Evolutionary conservation across 2,329 filamentous ascomycete genomes (phyloP), one percentile per base, ranked within the genome.

Genomic region (Phialemonium atrogriseum): DNA sequence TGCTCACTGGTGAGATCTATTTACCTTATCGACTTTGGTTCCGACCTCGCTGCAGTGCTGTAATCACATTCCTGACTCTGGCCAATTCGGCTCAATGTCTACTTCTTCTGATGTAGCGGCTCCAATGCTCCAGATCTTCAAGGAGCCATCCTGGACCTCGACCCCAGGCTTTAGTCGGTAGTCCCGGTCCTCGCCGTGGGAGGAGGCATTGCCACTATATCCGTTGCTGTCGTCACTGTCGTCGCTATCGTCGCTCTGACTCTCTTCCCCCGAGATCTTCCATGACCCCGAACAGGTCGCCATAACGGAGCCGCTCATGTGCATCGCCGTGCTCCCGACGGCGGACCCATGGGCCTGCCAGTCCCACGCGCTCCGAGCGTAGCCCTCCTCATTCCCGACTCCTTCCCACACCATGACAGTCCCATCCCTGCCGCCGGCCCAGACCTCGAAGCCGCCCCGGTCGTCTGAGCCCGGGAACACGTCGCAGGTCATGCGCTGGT

Each of bases 241-340:
- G 23, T 34, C 22, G 30, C 25, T 24, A 17, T 14, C 18, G 18
- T 34, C 21, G 21, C 21, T 23, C n/a, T 9, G n/a, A n/a, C 21
- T 23, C 5, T 35, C 32, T 5, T 22, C 25, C 16, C 16, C 34
- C 10, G 27, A 30, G 15, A 30, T 30, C 20, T 46, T 50, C 71
- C 70, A 76, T 3, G 65, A 64, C 2, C 72, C 72, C 0, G 70
- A 69, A 44, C 70, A 75, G 1, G 71, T 76, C 13, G 66, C 72
- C 11, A 65, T 52, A 1, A 76, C 72, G 0, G 70, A 68, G 3
- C 73, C 73, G 39, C 68, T 68, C 4, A 54, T 50, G 42, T 77
- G 73, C 35, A 77, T 47, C 10, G 59, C 55, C 7, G 66, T 58
- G 24, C 64, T 66, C 7, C 68, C 68, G 1, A 76, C 55, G 1